Conservation (phyloP, 2,329 filamentous ascomycete genomes). For the Venturia aucupariae region DNA sequence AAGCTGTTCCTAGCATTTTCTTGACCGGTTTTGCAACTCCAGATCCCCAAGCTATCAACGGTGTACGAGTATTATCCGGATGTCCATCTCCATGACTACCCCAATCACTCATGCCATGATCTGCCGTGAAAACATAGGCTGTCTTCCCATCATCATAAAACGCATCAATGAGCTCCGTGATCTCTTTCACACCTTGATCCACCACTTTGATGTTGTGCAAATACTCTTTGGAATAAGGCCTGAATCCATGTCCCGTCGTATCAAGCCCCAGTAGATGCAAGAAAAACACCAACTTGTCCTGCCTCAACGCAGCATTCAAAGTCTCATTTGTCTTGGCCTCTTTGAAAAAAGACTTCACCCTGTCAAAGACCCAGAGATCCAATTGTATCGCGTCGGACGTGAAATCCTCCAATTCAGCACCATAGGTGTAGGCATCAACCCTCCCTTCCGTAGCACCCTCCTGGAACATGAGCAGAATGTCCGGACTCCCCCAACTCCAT, state of each 20-base stretch:
- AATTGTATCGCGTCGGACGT: slow-evolving; percentile 70
- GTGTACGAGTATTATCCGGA: slow-evolving; percentile 92
- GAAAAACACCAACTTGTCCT: slow-evolving; percentile 92
- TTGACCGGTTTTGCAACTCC: slow-evolving; percentile 68
- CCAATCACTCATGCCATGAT: slow-evolving; percentile 99
- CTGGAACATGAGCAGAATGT: slow-evolving; percentile 96
- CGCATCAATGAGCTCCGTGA: slow-evolving; percentile 68
- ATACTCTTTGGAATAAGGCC: slow-evolving; percentile 94
- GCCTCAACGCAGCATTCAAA: slow-evolving; percentile 59
- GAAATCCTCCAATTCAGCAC: slow-evolving; percentile 80
- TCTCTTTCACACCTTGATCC: slow-evolving; percentile 78
- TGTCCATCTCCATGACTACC: slow-evolving; percentile 98
- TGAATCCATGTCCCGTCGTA: slow-evolving; percentile 74
- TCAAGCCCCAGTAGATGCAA: slow-evolving; percentile 87
- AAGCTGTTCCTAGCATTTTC: slow-evolving; percentile 48
- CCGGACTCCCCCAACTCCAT: slow-evolving; percentile 98
- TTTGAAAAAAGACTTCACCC: slow-evolving; percentile 77
- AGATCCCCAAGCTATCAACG: slow-evolving; percentile 86
- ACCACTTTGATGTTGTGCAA: slow-evolving; percentile 90
- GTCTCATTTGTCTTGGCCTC: slow-evolving; percentile 70
- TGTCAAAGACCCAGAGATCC: slow-evolving; percentile 93
- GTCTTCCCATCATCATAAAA: slow-evolving; percentile 81
- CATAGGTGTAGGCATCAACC: slow-evolving; percentile 81
- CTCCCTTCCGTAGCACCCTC: slow-evolving; percentile 79
- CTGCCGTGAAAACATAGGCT: slow-evolving; percentile 92